Conservation (phyloP, 73 alveolate species). For the Paramecium sonneborni region DNA sequence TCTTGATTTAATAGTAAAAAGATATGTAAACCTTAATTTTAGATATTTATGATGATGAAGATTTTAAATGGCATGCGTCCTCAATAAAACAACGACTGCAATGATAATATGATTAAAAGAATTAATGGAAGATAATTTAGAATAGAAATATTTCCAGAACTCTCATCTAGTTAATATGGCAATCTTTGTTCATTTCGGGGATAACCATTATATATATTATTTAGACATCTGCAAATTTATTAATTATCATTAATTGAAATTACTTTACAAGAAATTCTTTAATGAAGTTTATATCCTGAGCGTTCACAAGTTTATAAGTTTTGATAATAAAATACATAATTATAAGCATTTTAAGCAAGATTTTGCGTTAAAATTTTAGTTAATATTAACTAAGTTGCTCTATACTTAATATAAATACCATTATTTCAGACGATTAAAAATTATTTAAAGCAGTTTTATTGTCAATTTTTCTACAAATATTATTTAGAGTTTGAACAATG, state of each 20-base stretch:
- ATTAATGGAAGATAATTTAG: background rate
- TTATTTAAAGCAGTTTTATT: too few relatives aligned
- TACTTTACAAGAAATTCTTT: constrained; percentile 4
- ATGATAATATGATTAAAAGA: background rate
- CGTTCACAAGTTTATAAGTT: too few relatives aligned
- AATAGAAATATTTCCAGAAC: background rate
- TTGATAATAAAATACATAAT: too few relatives aligned
- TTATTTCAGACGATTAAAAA: too few relatives aligned
- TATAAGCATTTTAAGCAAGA: too few relatives aligned
- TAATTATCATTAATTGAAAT: background rate
- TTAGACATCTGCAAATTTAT: constrained; percentile 5
- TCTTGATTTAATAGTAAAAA: background rate
- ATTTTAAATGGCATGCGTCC: background rate
- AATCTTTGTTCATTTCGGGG: background rate
- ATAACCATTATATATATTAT: background rate
- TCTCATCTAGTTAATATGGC: constrained; percentile 27
- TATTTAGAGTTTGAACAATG: too few relatives aligned
- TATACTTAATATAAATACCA: too few relatives aligned
- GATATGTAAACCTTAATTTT: background rate
- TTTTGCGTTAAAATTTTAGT: too few relatives aligned
- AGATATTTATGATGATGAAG: constrained; percentile 31
- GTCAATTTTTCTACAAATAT: too few relatives aligned
- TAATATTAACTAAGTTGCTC: too few relatives aligned
- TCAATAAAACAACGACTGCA: background rate
- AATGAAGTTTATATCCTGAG: background rate